Percentiles rank a stretch among this genome's conserved stretches.
Evolutionary conservation across 441 rosid species (phyloP).

Genomic region (Euphorbia corollata): DNA sequence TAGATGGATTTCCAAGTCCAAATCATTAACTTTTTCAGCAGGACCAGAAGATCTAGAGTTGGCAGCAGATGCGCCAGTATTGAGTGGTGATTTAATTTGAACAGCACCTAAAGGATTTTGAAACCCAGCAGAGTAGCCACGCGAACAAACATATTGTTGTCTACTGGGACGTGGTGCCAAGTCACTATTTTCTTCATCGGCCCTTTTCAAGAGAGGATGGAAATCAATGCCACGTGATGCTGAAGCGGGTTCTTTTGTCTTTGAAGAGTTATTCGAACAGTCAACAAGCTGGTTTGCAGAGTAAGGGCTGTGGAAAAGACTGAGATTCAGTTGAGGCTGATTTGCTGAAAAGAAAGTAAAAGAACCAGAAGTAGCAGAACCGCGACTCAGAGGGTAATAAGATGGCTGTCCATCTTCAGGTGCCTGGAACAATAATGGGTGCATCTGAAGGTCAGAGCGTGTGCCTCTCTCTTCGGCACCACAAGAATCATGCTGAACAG

Average conservation of each 20-base stretch:
- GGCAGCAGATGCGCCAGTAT: conserved; percentile 18
- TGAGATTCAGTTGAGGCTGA: conserved; percentile 68
- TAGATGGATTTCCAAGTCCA: conserved; percentile 73
- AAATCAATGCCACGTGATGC: conserved; percentile 52
- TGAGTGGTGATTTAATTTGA: conserved; percentile 26
- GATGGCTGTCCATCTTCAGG: conserved; percentile 52
- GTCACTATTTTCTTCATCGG: conserved; percentile 35
- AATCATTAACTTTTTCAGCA: conserved; percentile 39
- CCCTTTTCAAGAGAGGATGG: conserved; percentile 82
- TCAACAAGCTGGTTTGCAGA: conserved; percentile 34
- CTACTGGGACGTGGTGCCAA: conserved; percentile 27
- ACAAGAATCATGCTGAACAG: conserved; percentile 37
- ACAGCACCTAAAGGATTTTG: conserved; percentile 30
- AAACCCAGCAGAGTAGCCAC: conserved; percentile 34
- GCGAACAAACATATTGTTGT: conserved; percentile 28
- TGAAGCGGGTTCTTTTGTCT: conserved; percentile 39
- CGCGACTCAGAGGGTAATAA: conserved; percentile 43
- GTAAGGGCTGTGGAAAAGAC: conserved; percentile 61
- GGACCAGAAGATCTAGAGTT: conserved; percentile 27
- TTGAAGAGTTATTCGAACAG: conserved; percentile 32
- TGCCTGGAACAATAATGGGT: conserved; percentile 79
- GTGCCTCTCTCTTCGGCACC: conserved; percentile 35
- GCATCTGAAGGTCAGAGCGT: conserved; percentile 70
- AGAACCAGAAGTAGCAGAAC: conserved; percentile 38
- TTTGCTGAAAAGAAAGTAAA: conserved; percentile 72